Conservation (phyloP, 257 asterid species). For the Ilex aquifolium region DNA sequence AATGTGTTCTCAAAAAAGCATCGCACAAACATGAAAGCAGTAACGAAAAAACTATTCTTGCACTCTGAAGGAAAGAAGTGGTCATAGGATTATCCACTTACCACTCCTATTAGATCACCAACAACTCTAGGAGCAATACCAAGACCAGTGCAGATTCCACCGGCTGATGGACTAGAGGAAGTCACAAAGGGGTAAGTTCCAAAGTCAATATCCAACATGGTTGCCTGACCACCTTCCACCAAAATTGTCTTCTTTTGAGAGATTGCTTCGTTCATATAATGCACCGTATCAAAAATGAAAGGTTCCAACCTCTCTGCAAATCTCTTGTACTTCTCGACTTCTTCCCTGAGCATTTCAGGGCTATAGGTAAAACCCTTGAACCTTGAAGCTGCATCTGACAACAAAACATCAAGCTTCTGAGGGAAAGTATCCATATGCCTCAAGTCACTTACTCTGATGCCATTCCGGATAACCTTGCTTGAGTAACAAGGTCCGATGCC, state of each 20-base stretch:
- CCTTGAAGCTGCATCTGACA: slow-evolving; percentile 84
- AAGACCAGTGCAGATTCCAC: slow-evolving; percentile 98
- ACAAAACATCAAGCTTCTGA: slow-evolving; percentile 78
- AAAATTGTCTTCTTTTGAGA: slow-evolving; percentile 57
- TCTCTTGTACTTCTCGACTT: slow-evolving; percentile 73
- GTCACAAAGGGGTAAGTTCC: slow-evolving; percentile 97
- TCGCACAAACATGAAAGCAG: not conserved
- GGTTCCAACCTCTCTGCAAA: slow-evolving; percentile 93
- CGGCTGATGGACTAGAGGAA: slow-evolving; percentile 96
- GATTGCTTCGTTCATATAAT: slow-evolving; percentile 75
- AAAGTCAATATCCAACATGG: slow-evolving; percentile 92
- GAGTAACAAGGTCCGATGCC: slow-evolving; percentile 98
- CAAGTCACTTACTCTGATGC: slow-evolving; percentile 85
- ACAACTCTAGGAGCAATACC: slow-evolving; percentile 91
- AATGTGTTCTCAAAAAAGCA: no score
- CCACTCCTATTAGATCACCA: slow-evolving; percentile 98
- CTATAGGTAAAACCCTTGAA: slow-evolving; percentile 62
- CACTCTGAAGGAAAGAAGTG: no score
- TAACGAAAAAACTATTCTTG: no score
- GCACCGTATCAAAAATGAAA: slow-evolving; percentile 71
- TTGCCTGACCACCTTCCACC: slow-evolving; percentile 99
- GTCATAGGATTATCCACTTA: slow-evolving; percentile 25
- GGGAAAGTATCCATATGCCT: slow-evolving; percentile 95
- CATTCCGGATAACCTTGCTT: slow-evolving; percentile 90
- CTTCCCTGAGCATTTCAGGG: slow-evolving; percentile 84